A percentile compares a stretch with the other conserved stretches of the same genome.
These are phyloP conservation scores for Nakazawaea wickerhamii DNA, from an alignment of 805 yeast genomes.

Conservation along the genomic window DNA sequence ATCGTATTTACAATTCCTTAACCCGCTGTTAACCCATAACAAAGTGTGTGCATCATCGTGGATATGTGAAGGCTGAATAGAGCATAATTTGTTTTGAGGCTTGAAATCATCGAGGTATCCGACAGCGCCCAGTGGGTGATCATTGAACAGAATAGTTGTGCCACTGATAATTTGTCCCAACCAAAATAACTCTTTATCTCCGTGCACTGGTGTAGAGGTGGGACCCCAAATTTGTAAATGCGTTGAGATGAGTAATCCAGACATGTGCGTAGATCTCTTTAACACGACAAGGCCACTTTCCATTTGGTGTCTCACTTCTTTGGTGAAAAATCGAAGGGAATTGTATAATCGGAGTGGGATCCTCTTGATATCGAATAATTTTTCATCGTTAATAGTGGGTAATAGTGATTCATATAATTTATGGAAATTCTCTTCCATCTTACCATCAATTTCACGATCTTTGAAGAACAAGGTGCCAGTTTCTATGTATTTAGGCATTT, in stretches of 20 bases:
- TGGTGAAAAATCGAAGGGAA: conserved; percentile 32
- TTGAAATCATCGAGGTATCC: conserved; percentile 29
- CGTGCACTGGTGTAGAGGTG: conserved; percentile 55
- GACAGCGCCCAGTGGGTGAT: conserved; percentile 48
- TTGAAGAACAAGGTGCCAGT: conserved; percentile 42
- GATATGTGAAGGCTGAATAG: conserved; percentile 58
- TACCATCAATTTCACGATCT: conserved; percentile 36
- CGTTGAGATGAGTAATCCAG: conserved; percentile 40
- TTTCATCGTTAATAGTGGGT: conserved; percentile 36
- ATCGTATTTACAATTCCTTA: conserved; percentile 49
- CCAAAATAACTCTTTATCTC: conserved; percentile 80
- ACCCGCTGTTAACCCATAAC: conserved; percentile 73
- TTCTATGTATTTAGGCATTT: conserved; percentile 27
- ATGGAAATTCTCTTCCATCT: conserved; percentile 23
- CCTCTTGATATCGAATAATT: conserved; percentile 31
- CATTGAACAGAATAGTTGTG: conserved; percentile 45
- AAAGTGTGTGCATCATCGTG: conserved; percentile 41
- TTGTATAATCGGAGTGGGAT: conserved; percentile 12
- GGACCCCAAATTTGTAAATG: conserved; percentile 37
- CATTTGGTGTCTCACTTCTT: conserved; percentile 37
- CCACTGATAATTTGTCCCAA: conserved; percentile 56
- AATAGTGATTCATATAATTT: conserved; percentile 40
- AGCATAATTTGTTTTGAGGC: conserved; percentile 1
- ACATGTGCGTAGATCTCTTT: conserved; percentile 44
- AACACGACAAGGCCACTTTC: conserved; percentile 44